Conservation (phyloP, 2,329 filamentous ascomycete genomes). For the Fusarium solani-melongenae region DNA sequence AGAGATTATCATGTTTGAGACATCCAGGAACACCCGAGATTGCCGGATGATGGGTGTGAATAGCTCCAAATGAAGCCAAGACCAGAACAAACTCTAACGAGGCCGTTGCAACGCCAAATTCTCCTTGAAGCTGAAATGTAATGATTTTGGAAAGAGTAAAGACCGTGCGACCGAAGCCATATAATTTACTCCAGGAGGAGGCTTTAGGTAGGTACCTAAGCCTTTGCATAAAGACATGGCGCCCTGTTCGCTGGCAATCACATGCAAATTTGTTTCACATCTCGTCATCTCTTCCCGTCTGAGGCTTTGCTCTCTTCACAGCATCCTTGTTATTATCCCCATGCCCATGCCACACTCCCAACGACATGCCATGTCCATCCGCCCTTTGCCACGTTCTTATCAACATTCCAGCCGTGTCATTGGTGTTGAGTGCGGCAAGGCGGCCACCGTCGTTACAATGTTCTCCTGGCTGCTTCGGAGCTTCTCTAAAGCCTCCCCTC, state of each 20-base stretch:
- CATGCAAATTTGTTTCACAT: slow-evolving; percentile 41
- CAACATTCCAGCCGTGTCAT: slow-evolving; percentile 32
- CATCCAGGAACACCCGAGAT: slow-evolving; percentile 10
- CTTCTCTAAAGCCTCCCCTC: slow-evolving; percentile 13
- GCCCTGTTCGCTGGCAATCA: slow-evolving; percentile 27
- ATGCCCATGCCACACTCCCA: slow-evolving; percentile 5
- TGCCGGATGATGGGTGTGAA: slow-evolving; percentile 6
- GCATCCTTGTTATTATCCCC: slow-evolving; percentile 9
- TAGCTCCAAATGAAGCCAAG: neutral
- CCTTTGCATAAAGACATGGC: slow-evolving; percentile 9
- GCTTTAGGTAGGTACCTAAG: slow-evolving; percentile 18
- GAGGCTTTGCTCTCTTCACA: neutral
- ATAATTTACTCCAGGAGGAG: neutral
- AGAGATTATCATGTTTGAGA: slow-evolving; percentile 20
- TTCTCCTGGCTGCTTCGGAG: slow-evolving; percentile 4
- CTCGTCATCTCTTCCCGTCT: slow-evolving; percentile 25
- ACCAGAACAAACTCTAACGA: neutral
- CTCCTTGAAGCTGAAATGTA: neutral
- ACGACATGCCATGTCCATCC: slow-evolving; percentile 32
- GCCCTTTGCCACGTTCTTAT: slow-evolving; percentile 37
- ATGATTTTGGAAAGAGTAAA: neutral
- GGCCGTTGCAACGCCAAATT: neutral
- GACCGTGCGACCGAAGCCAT: neutral
- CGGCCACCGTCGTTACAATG: slow-evolving; percentile 13
- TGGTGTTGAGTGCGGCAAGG: slow-evolving; percentile 21